Evolutionary conservation across 208 protist genomes (phyloP), one percentile per base, ranked within the genome.

Genomic region (Tritrichomonas foetus): DNA sequence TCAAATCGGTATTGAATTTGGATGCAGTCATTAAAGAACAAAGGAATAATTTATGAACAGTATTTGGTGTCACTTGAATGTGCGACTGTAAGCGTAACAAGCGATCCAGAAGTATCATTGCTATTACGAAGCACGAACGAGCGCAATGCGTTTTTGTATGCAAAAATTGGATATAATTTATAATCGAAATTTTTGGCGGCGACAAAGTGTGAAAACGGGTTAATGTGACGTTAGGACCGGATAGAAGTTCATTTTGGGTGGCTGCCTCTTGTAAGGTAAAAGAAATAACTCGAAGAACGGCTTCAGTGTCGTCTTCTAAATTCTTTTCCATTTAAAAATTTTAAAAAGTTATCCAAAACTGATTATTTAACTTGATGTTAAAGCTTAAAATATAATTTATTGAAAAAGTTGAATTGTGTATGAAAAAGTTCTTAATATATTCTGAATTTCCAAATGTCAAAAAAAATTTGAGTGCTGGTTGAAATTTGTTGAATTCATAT

Each of bases 121-220:
- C 78, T 14, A 89, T 49, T 61, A 89, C 57, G 30, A 89, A 89
- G 1, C 44, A 44, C 39, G 78, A 57, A 39, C n/a, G 0, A 3
- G 78, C 14, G 16, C 47, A 57, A 57, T 89, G 33, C 27, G 41
- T 36, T 16, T 57, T 53, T 57, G 41, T 39, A 33, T 39, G 13
- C 57, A 89, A 20, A 89, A 47, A 89, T 36, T 11, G 14, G 30
- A 89, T 25, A 89, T 89, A 89, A 47, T 89, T 89, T 3, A 89
- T 39, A 39, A 89, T 89, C 13, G 78, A 33, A 57, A 89, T 89
- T 89, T 89, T 89, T n/a, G 78, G 78, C 16, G 78, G 78, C 53
- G 25, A 13, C 16, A 89, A 57, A 0, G 78, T 89, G 30, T 89
- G 41, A 57, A 89, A 89, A 57, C 78, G 53, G 8, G 78, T 53